Evolutionary conservation across 768 basidiomycete species (phyloP).

Genomic region (Boletus pseudo-olivaceus): DNA sequence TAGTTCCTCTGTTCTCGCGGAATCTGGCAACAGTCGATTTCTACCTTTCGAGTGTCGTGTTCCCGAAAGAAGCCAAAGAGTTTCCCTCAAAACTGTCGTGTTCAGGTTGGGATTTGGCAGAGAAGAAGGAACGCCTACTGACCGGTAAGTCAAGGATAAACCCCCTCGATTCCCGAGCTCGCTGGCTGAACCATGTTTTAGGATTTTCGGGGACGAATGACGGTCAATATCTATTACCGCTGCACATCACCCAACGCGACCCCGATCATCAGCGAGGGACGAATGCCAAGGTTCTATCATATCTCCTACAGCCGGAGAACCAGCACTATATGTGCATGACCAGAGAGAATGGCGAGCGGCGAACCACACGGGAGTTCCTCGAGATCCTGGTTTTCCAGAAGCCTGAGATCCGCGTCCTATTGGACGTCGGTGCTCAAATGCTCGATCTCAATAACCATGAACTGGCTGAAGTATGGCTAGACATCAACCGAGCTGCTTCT

Average conservation of each 20-base stretch:
- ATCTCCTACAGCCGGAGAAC: slow-evolving; percentile 28
- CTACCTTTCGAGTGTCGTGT: slow-evolving; percentile 36
- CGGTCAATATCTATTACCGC: slow-evolving; percentile 36
- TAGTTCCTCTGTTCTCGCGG: slow-evolving; percentile 29
- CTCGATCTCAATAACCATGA: slow-evolving; percentile 45
- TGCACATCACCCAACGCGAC: slow-evolving; percentile 31
- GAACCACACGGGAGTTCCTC: slow-evolving; percentile 21
- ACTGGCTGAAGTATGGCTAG: slow-evolving; percentile 42
- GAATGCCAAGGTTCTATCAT: slow-evolving; percentile 40
- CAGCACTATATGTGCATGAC: slow-evolving; percentile 17
- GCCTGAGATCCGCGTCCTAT: slow-evolving; percentile 43
- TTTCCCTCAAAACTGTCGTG: slow-evolving; percentile 34
- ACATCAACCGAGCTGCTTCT: slow-evolving; percentile 6
- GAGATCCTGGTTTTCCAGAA: slow-evolving; percentile 31
- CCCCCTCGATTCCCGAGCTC: fast-evolving
- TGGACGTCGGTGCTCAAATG: slow-evolving; percentile 59
- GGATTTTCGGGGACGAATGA: slow-evolving; percentile 43
- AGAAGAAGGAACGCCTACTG: slow-evolving; percentile 13
- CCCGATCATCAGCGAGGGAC: slow-evolving; percentile 35
- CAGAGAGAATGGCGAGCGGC: slow-evolving; percentile 11
- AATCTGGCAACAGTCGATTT: slow-evolving; percentile 35
- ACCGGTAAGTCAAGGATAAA: slow-evolving; percentile 11
- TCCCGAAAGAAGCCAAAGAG: slow-evolving; percentile 37
- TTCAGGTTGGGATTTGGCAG: slow-evolving; percentile 38
- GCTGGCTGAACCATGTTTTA: not conserved